Evolutionary conservation across 2,329 filamentous ascomycete genomes (phyloP).

Genomic region (Scopulariopsis brevicaulis): DNA sequence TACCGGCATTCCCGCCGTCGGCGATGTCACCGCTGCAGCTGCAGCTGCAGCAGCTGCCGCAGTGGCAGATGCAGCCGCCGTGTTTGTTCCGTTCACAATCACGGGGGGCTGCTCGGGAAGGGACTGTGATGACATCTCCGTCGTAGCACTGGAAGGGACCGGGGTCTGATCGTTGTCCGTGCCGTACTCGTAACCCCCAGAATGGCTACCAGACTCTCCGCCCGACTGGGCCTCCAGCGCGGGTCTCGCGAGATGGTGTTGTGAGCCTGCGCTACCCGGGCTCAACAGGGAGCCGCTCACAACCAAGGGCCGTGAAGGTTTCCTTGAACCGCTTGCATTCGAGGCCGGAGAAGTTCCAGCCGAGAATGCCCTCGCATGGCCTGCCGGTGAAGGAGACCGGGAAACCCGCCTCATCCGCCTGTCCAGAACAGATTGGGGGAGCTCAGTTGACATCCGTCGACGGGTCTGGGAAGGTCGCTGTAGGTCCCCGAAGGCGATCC

Average conservation of each 20-base stretch:
- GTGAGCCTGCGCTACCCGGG: conserved; percentile 10
- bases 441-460: conserved; percentile 38
- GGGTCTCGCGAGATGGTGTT: background rate
- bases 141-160: conserved; percentile 4
- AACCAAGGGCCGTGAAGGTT: conserved; percentile 33
- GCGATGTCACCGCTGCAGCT: conserved; percentile 5
- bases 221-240: background rate
- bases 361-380: conserved; percentile 34
- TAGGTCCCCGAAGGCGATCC: conserved; percentile 36
- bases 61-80: conserved; percentile 8
- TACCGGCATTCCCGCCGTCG: background rate
- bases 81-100: conserved; percentile 22
- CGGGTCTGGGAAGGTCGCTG: conserved; percentile 25
- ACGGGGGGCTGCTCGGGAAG: conserved; percentile 16
- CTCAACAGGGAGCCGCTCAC: conserved; percentile 36
- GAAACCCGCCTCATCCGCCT: conserved; percentile 40
- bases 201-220: conserved; percentile 1
- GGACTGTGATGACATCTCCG: conserved; percentile 9
- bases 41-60: background rate
- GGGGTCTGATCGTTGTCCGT: conserved; percentile 9
- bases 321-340: conserved; percentile 19
- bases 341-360: conserved; percentile 26
- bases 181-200: conserved; percentile 8
- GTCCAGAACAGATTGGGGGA: conserved; percentile 41
- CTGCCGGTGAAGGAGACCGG: conserved; percentile 43